These are phyloP conservation scores for Phytophthora megakarya DNA, from an alignment of 352 stramenopile genomes.

Conservation along the genomic window DNA sequence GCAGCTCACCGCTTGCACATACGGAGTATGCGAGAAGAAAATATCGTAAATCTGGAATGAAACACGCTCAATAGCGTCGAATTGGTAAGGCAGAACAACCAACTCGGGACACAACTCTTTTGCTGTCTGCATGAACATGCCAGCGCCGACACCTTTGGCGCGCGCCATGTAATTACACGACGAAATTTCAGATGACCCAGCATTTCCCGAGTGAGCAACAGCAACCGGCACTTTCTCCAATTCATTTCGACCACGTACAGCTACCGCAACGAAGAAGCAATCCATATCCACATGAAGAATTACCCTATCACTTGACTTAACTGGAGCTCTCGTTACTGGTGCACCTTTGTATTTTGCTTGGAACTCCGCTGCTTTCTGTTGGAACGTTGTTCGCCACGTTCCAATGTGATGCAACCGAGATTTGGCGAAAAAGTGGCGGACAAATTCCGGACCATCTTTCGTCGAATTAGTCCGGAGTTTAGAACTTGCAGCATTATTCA, in stretches of 20 bases:
- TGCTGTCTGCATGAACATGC: conserved; percentile 94
- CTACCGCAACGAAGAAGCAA: conserved; percentile 96
- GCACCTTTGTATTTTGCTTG: conserved; percentile 62
- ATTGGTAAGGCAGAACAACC: conserved; percentile 95
- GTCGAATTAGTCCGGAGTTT: conserved; percentile 62
- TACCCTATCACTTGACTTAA: conserved; percentile 62
- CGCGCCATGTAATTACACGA: conserved; percentile 96
- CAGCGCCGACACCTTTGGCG: conserved; percentile 89
- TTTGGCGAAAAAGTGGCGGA: conserved; percentile 84
- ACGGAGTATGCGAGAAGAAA: conserved; percentile 85
- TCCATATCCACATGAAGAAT: conserved; percentile 98
- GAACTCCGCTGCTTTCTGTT: conserved; percentile 68
- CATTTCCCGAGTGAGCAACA: conserved; percentile 87
- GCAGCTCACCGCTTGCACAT: conserved; percentile 95
- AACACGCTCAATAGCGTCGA: conserved; percentile 89
- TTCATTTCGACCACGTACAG: conserved; percentile 81
- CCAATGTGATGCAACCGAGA: conserved; percentile 87
- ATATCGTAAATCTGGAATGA: conserved; percentile 94
- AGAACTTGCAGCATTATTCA: background rate
- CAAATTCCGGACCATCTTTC: conserved; percentile 72
- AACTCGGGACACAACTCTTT: conserved; percentile 92
- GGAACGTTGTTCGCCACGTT: conserved; percentile 76
- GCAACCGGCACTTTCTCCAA: conserved; percentile 83
- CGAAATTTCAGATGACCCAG: conserved; percentile 91
- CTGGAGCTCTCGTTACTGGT: conserved; percentile 35